Evolutionary conservation across 192 early-diverging fungal genomes (phyloP).

Genomic region (Glomus cerebriforme): DNA sequence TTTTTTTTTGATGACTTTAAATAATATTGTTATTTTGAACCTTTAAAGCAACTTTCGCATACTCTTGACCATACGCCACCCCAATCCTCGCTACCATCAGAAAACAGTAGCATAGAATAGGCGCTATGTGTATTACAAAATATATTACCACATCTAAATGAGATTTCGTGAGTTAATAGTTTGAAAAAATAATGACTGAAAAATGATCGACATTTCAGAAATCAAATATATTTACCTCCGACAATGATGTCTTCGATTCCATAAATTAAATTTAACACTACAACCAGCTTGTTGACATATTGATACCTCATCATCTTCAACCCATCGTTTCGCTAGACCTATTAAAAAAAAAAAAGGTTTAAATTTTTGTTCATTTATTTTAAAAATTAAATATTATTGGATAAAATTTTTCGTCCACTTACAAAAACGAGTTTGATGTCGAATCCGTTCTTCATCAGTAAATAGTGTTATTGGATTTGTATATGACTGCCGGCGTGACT

Average conservation of each 20-base stretch:
- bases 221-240: constrained; percentile 20
- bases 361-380: not conserved
- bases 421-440: constrained; percentile 30
- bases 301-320: constrained; percentile 31
- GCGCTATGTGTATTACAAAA: constrained; percentile 28
- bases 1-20: not conserved
- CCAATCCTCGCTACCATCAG: constrained; percentile 28
- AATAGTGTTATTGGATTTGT: constrained; percentile 32
- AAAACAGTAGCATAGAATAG: constrained; percentile 27
- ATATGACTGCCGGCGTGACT: constrained; percentile 17
- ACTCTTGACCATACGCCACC: constrained; percentile 33
- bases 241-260: constrained; percentile 32
- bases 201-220: not conserved
- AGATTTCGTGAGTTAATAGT: not conserved
- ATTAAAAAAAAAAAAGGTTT: not conserved
- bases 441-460: constrained; percentile 29
- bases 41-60: constrained; percentile 29
- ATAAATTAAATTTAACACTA: constrained; percentile 20
- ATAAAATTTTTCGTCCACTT: not conserved
- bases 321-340: constrained; percentile 28
- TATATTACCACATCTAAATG: constrained; percentile 32
- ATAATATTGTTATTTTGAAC: not conserved
- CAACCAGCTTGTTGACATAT: constrained; percentile 25
- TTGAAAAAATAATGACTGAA: too few species aligned
- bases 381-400: not conserved